A percentile compares a stretch with the other conserved stretches of the same genome.
phyloP scores from a whole-genome alignment of 1,139 yeast species.

The Candida anutae region DNA sequence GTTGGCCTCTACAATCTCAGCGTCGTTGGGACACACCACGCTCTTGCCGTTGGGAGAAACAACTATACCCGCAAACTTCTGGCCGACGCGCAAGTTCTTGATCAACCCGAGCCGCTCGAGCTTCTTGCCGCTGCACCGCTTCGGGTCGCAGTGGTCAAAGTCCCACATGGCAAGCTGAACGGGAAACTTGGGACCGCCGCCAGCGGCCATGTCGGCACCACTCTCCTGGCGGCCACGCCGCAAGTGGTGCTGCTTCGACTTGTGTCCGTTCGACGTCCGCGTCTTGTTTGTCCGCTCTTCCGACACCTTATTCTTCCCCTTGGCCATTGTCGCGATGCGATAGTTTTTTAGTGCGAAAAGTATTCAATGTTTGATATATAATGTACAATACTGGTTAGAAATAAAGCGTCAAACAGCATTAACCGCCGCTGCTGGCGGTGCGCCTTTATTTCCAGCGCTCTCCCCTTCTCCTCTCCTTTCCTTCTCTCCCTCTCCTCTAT shows the following conservation, averaged over 20 bases:
- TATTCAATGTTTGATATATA: neutral
- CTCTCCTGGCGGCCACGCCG: conserved; percentile 43
- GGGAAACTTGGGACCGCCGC: conserved; percentile 38
- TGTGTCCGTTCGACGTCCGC: conserved; percentile 51
- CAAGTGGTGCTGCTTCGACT: conserved; percentile 45
- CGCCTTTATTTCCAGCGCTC: too few species aligned
- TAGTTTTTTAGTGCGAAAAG: neutral
- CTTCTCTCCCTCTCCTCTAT: conserved; percentile 3
- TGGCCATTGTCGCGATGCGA: conserved; percentile 36
- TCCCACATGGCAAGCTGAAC: conserved; percentile 87
- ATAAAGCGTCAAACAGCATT: conserved; percentile 1
- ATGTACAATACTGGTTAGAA: conserved; percentile 1
- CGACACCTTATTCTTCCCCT: conserved; percentile 55
- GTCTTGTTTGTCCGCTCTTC: conserved; percentile 30
- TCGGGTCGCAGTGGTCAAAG: conserved; percentile 97
- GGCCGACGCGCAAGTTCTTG: conserved; percentile 74
- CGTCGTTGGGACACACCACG: conserved; percentile 87
- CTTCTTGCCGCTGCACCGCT: conserved; percentile 93
- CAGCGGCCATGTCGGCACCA: conserved; percentile 3
- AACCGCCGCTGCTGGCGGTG: too few species aligned
- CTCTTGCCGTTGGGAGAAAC: conserved; percentile 90
- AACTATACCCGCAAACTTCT: conserved; percentile 82
- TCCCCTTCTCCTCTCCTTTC: too few species aligned
- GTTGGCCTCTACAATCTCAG: conserved; percentile 60
- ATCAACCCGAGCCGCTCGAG: conserved; percentile 83